phyloP scores from a whole-genome alignment of 106 monocot genomes.

The Apostasia ramifera region DNA sequence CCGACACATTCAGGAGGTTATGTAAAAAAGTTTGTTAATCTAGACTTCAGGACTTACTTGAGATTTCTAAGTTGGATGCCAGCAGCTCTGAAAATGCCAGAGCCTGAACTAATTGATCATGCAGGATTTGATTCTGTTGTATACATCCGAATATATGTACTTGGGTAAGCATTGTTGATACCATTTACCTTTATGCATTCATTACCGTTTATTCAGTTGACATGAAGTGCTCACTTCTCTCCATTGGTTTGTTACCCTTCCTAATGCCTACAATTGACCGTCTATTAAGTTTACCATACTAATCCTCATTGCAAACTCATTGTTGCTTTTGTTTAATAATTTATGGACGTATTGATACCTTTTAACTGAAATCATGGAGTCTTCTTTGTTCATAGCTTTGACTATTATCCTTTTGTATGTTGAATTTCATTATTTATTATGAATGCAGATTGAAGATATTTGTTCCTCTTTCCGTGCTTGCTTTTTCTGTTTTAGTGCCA shows the following conservation, averaged over 20 bases:
- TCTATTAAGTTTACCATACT: not conserved
- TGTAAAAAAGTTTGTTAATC: constrained; percentile 65
- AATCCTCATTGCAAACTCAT: too few species aligned
- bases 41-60: constrained; percentile 51
- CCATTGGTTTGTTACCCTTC: not conserved
- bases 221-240: not conserved
- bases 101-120: constrained; percentile 81
- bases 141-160: constrained; percentile 79
- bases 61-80: constrained; percentile 95
- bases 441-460: constrained; percentile 80
- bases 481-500: constrained; percentile 58
- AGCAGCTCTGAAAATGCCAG: constrained; percentile 82
- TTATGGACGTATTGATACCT: too few species aligned
- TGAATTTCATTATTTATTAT: not conserved
- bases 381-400: not conserved
- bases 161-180: constrained; percentile 43
- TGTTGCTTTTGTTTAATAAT: too few species aligned
- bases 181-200: not conserved
- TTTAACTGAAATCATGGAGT: too few species aligned
- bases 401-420: not conserved
- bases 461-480: constrained; percentile 55
- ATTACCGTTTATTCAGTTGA: not conserved
- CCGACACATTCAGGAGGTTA: constrained; percentile 46
- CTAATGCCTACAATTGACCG: not conserved
- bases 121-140: constrained; percentile 87